A percentile compares a stretch with the other conserved stretches of the same genome.
These are phyloP conservation scores for Chlorella sp. DNA, from an alignment of 139 green algal genomes.

Conservation along the genomic window DNA sequence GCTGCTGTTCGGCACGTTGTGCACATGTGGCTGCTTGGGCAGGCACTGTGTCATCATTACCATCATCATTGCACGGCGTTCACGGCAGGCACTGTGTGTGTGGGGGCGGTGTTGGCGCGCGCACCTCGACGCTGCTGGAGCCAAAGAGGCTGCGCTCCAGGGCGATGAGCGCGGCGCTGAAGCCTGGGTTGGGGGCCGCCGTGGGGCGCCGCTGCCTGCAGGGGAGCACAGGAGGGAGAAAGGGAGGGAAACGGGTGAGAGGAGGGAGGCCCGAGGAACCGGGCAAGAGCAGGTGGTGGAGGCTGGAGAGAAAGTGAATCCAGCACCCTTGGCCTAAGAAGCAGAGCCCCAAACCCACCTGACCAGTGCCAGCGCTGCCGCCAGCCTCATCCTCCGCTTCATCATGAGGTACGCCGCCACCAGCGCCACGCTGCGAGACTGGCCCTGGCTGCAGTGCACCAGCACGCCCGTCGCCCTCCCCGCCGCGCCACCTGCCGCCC, in stretches of 20 bases:
- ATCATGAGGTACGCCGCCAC: conserved; percentile 70
- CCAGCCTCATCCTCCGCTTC: conserved; percentile 39
- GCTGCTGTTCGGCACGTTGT: neutral
- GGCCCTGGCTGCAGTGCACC: conserved; percentile 89
- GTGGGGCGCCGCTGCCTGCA: conserved; percentile 26
- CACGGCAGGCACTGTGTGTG: neutral
- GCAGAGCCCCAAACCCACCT: conserved; percentile 12
- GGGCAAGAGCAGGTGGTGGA: neutral
- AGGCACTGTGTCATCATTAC: neutral
- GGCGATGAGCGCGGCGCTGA: conserved; percentile 55
- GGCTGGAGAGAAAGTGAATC: neutral
- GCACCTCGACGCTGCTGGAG: conserved; percentile 45
- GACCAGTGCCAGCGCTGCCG: conserved; percentile 44
- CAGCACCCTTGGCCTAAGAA: neutral
- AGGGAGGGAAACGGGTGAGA: neutral
- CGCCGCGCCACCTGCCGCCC: neutral
- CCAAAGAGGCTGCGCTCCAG: conserved; percentile 62
- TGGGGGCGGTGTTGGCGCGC: neutral
- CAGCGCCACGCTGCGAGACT: conserved; percentile 65
- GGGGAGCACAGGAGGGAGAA: neutral
- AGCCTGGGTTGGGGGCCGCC: conserved; percentile 76
- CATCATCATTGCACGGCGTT: neutral
- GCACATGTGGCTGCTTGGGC: neutral
- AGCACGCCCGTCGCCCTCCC: conserved; percentile 42
- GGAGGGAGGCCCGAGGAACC: neutral